Percentiles rank a stretch among this genome's conserved stretches.
Evolutionary conservation across 1,284 basidiomycete species (phyloP).

Genomic region (Heterobasidion parviporum): DNA sequence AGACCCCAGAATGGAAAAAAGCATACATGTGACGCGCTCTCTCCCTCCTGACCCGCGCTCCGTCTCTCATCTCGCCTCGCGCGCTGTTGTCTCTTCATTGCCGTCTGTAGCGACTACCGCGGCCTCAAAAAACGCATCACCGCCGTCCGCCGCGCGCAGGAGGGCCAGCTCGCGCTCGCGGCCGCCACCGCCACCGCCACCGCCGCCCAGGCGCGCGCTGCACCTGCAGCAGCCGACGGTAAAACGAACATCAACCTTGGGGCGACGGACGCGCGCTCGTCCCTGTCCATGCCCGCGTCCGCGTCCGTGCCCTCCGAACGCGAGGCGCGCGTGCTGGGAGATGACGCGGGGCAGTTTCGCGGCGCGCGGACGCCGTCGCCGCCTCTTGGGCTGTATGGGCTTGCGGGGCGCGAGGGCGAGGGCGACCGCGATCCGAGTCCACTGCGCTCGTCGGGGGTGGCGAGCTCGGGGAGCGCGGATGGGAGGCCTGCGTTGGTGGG

Average conservation of each 20-base stretch:
- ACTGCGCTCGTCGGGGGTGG: too few relatives aligned
- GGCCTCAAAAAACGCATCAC: slow-evolving; percentile 63
- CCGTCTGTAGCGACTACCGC: slow-evolving; percentile 58
- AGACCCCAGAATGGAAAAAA: slow-evolving; percentile 78
- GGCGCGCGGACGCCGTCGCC: too few relatives aligned
- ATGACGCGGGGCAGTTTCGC: too few relatives aligned
- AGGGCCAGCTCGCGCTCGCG: slow-evolving; percentile 14
- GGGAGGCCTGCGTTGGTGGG: too few relatives aligned
- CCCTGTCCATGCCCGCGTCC: too few relatives aligned
- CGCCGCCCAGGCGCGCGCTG: neutral
- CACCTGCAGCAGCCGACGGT: neutral
- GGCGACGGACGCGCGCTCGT: too few relatives aligned
- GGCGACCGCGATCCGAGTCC: too few relatives aligned
- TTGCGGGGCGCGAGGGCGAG: too few relatives aligned
- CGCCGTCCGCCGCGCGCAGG: slow-evolving; percentile 40
- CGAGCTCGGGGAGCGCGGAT: too few relatives aligned
- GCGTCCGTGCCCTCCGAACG: too few relatives aligned
- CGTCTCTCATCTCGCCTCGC: slow-evolving; percentile 2
- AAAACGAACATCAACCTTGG: neutral
- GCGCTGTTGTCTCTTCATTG: neutral
- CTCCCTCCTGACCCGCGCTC: neutral
- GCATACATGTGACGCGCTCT: slow-evolving; percentile 62
- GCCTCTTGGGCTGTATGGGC: too few relatives aligned
- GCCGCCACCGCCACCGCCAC: neutral
- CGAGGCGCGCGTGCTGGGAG: too few relatives aligned